phyloP scores from a whole-genome alignment of 306 rosid species.

The Quercus alba region DNA sequence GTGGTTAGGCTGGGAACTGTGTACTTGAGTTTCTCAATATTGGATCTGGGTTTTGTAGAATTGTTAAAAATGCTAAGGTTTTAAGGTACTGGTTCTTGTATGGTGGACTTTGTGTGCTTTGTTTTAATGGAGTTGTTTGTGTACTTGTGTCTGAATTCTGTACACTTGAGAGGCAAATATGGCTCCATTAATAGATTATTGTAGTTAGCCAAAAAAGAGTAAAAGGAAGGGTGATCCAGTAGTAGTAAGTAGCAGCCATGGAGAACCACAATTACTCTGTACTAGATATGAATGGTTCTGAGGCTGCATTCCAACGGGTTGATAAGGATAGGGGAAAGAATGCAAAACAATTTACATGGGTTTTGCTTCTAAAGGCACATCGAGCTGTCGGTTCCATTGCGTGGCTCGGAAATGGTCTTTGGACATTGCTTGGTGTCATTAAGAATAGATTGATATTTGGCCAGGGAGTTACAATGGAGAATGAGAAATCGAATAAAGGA shows the following conservation, averaged over 20 bases:
- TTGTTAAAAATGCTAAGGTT: neutral
- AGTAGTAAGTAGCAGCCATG: slow-evolving; percentile 43
- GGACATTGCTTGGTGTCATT: slow-evolving; percentile 36
- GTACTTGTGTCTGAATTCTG: neutral
- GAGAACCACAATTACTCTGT: slow-evolving; percentile 58
- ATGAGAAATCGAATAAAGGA: slow-evolving; percentile 44
- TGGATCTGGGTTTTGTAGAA: slow-evolving; percentile 11
- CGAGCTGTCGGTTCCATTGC: slow-evolving; percentile 35
- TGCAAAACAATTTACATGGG: slow-evolving; percentile 58
- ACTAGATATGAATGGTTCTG: slow-evolving; percentile 44
- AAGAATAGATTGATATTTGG: slow-evolving; percentile 41
- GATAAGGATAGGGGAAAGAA: slow-evolving; percentile 48
- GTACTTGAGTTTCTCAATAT: slow-evolving; percentile 1
- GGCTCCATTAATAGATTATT: slow-evolving; percentile 41
- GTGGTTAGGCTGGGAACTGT: slow-evolving; percentile 1
- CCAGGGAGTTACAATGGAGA: slow-evolving; percentile 35
- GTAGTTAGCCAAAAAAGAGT: slow-evolving; percentile 18
- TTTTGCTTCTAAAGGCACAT: slow-evolving; percentile 50
- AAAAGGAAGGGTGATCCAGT: slow-evolving; percentile 47
- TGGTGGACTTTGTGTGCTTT: neutral
- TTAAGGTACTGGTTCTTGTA: neutral
- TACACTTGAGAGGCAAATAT: slow-evolving; percentile 17
- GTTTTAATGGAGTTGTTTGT: neutral
- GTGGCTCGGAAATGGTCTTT: slow-evolving; percentile 40
- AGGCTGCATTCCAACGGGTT: slow-evolving; percentile 47